Conservation (phyloP, 495 filamentous ascomycete genomes). For the Daldinia concentrica region DNA sequence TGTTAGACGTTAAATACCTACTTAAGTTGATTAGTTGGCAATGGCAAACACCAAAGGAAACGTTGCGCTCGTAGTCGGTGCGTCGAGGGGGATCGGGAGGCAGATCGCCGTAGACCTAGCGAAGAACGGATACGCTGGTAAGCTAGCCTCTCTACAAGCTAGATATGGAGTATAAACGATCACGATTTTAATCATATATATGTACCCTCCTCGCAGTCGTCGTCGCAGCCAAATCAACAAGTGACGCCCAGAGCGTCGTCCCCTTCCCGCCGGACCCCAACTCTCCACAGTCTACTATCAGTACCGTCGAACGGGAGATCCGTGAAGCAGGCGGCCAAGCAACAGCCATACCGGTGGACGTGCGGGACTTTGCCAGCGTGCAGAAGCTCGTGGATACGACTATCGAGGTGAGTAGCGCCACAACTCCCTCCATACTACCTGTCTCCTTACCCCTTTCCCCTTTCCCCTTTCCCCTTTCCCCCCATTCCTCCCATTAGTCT, state of each 20-base stretch:
- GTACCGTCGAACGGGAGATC: constrained; percentile 84
- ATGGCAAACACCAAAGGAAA: constrained; percentile 33
- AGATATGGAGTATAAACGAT: neutral
- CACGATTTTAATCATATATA: neutral
- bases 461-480: too few relatives aligned
- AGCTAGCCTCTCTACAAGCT: constrained; percentile 9
- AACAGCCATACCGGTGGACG: constrained; percentile 75
- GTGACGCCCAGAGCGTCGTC: constrained; percentile 61
- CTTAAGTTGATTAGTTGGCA: neutral
- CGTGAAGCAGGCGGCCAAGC: constrained; percentile 70
- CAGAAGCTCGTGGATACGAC: constrained; percentile 68
- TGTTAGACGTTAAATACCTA: neutral
- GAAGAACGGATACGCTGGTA: constrained; percentile 74
- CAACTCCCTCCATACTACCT: neutral
- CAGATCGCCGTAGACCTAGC: constrained; percentile 81
- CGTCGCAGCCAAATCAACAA: constrained; percentile 81
- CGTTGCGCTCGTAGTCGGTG: constrained; percentile 77
- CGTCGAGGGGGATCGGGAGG: constrained; percentile 79
- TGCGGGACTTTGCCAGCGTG: constrained; percentile 70
- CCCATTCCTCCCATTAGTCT: too few relatives aligned
- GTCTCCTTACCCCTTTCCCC: neutral
- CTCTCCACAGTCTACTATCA: constrained; percentile 79
- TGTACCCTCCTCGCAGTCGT: constrained; percentile 64
- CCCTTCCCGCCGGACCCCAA: constrained; percentile 88
- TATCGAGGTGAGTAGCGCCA: constrained; percentile 54